phyloP scores from a whole-genome alignment of 768 basidiomycete species.

The Rickenella mellea region DNA sequence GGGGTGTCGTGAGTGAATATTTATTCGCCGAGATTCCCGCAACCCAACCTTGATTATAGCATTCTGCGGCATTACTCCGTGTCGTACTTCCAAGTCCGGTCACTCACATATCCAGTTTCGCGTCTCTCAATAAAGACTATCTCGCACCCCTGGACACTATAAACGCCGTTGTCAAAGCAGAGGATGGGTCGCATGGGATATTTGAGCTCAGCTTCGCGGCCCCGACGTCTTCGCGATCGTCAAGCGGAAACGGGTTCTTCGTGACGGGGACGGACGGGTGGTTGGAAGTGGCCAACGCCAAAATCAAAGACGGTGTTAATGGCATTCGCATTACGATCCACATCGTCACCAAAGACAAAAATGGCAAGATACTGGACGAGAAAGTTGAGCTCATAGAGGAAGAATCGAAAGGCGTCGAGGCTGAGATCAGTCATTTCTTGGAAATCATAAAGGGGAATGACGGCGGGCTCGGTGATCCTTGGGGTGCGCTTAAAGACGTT shows the following conservation, averaged over 20 bases:
- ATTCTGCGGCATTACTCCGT: slow-evolving; percentile 57
- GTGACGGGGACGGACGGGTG: slow-evolving; percentile 59
- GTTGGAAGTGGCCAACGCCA: slow-evolving; percentile 34
- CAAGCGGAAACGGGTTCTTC: slow-evolving; percentile 27
- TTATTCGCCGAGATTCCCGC: slow-evolving; percentile 1
- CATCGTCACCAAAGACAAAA: slow-evolving; percentile 18
- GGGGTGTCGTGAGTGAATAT: slow-evolving; percentile 53
- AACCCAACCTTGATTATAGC: slow-evolving; percentile 26
- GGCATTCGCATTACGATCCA: slow-evolving; percentile 32
- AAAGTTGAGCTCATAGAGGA: slow-evolving; percentile 38
- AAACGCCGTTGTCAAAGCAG: slow-evolving; percentile 36
- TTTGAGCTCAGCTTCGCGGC: slow-evolving; percentile 56
- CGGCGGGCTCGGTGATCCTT: slow-evolving; percentile 50
- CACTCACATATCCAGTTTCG: slow-evolving; percentile 50
- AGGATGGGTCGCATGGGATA: slow-evolving; percentile 47
- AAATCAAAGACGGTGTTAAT: slow-evolving; percentile 12
- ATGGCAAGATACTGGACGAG: slow-evolving; percentile 31
- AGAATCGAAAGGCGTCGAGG: slow-evolving; percentile 39
- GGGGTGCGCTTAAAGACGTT: slow-evolving; percentile 60
- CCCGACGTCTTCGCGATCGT: slow-evolving; percentile 33
- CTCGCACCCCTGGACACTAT: slow-evolving; percentile 79
- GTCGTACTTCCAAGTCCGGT: slow-evolving; percentile 44
- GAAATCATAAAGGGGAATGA: slow-evolving; percentile 37
- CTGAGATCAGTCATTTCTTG: slow-evolving; percentile 53
- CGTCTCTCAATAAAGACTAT: slow-evolving; percentile 61